phyloP scores from a whole-genome alignment of 2,329 filamentous ascomycete genomes.

The Dryadomyces sulphureus region DNA sequence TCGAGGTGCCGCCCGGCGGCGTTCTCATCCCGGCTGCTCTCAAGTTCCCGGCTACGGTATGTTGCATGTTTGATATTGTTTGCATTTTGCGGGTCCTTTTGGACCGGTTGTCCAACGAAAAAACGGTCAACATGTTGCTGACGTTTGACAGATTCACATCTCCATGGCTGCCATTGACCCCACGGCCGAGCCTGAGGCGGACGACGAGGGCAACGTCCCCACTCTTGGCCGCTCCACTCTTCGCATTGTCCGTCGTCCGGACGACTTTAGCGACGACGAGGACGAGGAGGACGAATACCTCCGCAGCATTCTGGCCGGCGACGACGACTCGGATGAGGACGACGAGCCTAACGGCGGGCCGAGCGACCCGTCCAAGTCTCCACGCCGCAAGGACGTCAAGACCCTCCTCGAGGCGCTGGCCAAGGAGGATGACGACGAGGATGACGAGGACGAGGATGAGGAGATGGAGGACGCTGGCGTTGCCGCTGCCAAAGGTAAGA shows the following conservation, averaged over 20 bases:
- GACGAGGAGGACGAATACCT: slow-evolving; percentile 50
- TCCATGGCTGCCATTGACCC: slow-evolving; percentile 98
- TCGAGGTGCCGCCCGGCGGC: slow-evolving; percentile 77
- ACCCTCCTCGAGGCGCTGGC: slow-evolving; percentile 59
- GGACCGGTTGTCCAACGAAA: no score
- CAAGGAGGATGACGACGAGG: slow-evolving; percentile 42
- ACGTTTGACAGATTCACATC: slow-evolving; percentile 61
- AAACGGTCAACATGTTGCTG: not conserved
- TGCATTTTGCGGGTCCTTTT: no score
- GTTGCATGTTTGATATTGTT: slow-evolving; percentile 16
- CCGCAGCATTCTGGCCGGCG: slow-evolving; percentile 34
- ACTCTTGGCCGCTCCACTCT: slow-evolving; percentile 65
- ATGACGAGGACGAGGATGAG: slow-evolving; percentile 42
- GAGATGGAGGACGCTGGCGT: slow-evolving; percentile 32
- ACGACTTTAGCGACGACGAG: slow-evolving; percentile 28
- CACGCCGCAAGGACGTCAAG: slow-evolving; percentile 60
- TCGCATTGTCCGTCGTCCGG: slow-evolving; percentile 69
- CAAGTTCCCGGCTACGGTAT: slow-evolving; percentile 72
- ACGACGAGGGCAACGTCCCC: slow-evolving; percentile 46
- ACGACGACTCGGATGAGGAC: slow-evolving; percentile 35
- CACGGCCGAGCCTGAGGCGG: slow-evolving; percentile 54
- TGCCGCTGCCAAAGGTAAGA: slow-evolving; percentile 13
- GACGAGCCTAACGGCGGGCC: slow-evolving; percentile 77
- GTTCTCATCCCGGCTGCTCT: slow-evolving; percentile 65
- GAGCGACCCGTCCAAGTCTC: slow-evolving; percentile 78